Base-by-base conservation (phyloP, 2,329 filamentous ascomycete species). In the Emericellopsis cladophorae region DNA sequence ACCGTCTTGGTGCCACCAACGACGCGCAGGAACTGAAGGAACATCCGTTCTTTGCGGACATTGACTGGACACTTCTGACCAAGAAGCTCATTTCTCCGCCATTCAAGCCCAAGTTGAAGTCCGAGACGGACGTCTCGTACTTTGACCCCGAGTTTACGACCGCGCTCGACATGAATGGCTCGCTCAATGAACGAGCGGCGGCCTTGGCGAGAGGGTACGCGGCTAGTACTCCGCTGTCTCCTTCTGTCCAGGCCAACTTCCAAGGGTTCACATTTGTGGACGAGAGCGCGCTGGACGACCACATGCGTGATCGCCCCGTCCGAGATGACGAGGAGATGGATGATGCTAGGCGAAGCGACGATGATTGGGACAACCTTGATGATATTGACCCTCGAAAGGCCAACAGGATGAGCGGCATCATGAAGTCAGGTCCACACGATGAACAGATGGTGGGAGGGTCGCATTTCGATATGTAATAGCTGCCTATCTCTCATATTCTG, bases 191-290 rank as follows among this genome's bases (percentile, higher is more conserved):
- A 52, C 81, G 90, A 43, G 90, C 92, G 5, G 86, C 87, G 12
- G 86, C 86, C 7, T 62, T 96, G 39, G 87, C 90, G 14, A 80
- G 81, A 43, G 89, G 89, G 31, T 85, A 92, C 55, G 81, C 85
- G 6, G 85, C 87, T 7, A 94, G 86, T 12, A 98, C 92, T 0
- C 92, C 92, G 0, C 69, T 98, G 21, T 95, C 88, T 12, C 92
- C 92, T 1, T 93, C 87, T 3, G 89, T 95, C 64, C 92, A 98
- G 63, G 92, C 90, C 47, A 95, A 96, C 56, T 98, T 98, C 68
- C 86, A 92, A 54, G 92, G 92, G 29, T 98, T 98, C 62, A 98
- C 92, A 0, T 98, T 94, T 59, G 92, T 96, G n/a, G 92, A 96
- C 52, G 90, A 96, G 64, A 95, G 86, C 54, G 85, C 86, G 2